These are phyloP conservation scores for Sergeia podlipaevii DNA, from an alignment of 208 protist genomes.

Conservation along the genomic window DNA sequence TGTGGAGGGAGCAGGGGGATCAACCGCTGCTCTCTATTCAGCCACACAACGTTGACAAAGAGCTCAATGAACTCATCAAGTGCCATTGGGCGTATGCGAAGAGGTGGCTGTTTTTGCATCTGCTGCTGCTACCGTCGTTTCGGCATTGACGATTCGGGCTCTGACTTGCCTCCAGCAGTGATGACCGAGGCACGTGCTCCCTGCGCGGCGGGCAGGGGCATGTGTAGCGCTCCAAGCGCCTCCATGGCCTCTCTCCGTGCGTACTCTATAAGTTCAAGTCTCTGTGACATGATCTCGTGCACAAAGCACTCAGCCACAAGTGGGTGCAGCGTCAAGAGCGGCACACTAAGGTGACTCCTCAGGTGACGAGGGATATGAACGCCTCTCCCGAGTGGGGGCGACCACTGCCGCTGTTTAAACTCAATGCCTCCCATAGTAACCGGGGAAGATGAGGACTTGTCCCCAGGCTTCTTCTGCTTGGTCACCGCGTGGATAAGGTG, in stretches of 20 bases:
- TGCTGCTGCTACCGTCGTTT: not conserved
- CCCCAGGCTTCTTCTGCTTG: too few species aligned
- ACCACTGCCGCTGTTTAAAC: not conserved
- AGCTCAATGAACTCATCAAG: constrained; percentile 41
- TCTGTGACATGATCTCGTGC: constrained; percentile 54
- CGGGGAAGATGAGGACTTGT: too few species aligned
- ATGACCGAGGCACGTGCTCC: too few species aligned
- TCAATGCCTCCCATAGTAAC: too few species aligned
- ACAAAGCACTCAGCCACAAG: constrained; percentile 67
- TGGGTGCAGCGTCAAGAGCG: constrained; percentile 40
- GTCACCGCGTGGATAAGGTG: not conserved
- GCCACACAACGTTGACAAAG: constrained; percentile 51
- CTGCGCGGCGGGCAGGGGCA: not conserved
- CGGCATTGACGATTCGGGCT: too few species aligned
- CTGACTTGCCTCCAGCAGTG: too few species aligned
- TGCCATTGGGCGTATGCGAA: constrained; percentile 1
- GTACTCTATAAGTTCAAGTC: constrained; percentile 27
- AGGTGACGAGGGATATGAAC: constrained; percentile 47
- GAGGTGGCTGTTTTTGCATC: not conserved
- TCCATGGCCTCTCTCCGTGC: not conserved
- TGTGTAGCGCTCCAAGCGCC: not conserved
- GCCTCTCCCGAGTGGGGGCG: not conserved
- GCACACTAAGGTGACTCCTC: constrained; percentile 17
- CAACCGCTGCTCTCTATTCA: constrained; percentile 27
- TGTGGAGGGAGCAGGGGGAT: constrained; percentile 21